Conservation (phyloP, 345 rosid genomes). For the Melaleuca alternifolia region DNA sequence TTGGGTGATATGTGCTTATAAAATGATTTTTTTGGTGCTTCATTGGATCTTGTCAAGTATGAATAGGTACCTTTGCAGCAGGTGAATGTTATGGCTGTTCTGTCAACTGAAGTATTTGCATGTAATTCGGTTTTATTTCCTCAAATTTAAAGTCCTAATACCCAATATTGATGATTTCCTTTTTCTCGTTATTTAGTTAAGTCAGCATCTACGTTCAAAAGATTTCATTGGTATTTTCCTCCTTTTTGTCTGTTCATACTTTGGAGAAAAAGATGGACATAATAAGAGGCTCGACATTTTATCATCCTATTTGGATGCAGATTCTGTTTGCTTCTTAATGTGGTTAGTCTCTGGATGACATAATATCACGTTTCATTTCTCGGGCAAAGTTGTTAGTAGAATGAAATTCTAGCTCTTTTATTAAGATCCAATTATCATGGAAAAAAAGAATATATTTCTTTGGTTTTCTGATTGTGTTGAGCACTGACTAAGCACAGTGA, state of each 20-base stretch:
- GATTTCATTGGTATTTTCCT: not conserved
- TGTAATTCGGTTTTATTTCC: not conserved
- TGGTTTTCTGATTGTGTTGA: not conserved
- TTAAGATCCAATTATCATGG: not conserved
- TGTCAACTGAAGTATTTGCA: not conserved
- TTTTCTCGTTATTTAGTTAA: not conserved
- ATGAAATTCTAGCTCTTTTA: not conserved
- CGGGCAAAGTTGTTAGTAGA: not conserved
- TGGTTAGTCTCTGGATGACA: not conserved
- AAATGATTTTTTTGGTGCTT: not conserved
- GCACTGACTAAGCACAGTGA: not conserved
- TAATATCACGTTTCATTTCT: not conserved
- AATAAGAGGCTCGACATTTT: not conserved
- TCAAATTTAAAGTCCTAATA: not conserved
- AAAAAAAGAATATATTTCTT: not conserved
- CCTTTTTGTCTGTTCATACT: not conserved
- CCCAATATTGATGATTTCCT: not conserved
- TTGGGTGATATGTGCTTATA: not conserved
- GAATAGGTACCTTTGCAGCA: not conserved
- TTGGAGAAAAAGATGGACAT: not conserved
- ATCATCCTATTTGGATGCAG: not conserved
- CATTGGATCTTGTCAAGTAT: not conserved
- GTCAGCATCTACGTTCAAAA: not conserved
- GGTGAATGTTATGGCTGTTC: not conserved
- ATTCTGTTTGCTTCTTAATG: not conserved